Evolutionary conservation across 768 basidiomycete genomes (phyloP).

Genomic region (Russula virescens): DNA sequence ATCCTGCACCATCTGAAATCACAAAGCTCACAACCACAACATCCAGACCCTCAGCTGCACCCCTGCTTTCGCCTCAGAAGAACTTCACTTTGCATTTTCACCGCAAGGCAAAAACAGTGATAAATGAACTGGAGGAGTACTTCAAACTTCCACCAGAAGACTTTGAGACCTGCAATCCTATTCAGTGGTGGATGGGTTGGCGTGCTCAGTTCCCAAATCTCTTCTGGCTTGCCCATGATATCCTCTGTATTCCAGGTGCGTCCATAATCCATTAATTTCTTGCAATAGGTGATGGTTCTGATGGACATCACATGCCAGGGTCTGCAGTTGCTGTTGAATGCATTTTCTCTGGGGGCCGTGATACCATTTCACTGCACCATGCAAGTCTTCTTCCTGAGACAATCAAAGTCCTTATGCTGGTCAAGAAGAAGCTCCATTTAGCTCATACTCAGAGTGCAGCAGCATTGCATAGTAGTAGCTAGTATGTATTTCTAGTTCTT

Average conservation of each 20-base stretch:
- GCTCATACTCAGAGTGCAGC: too few species aligned
- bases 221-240: background rate
- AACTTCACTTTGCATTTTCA: background rate
- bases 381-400: background rate
- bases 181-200: background rate
- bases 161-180: background rate
- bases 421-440: background rate
- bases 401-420: background rate
- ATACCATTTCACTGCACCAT: background rate
- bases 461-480: too few species aligned
- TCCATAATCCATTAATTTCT: background rate
- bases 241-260: background rate
- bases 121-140: background rate
- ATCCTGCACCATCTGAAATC: too few species aligned
- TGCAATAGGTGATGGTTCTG: too few species aligned
- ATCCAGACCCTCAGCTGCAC: background rate
- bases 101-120: background rate
- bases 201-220: background rate
- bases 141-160: background rate
- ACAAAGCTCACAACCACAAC: too few species aligned
- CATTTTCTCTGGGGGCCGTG: background rate
- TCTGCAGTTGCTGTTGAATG: background rate
- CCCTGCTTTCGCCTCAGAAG: background rate
- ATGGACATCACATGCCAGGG: background rate
- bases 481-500: too few species aligned